These are phyloP conservation scores for Ceratobasidium sp. DNA, from an alignment of 1,284 basidiomycete genomes.

Conservation along the genomic window DNA sequence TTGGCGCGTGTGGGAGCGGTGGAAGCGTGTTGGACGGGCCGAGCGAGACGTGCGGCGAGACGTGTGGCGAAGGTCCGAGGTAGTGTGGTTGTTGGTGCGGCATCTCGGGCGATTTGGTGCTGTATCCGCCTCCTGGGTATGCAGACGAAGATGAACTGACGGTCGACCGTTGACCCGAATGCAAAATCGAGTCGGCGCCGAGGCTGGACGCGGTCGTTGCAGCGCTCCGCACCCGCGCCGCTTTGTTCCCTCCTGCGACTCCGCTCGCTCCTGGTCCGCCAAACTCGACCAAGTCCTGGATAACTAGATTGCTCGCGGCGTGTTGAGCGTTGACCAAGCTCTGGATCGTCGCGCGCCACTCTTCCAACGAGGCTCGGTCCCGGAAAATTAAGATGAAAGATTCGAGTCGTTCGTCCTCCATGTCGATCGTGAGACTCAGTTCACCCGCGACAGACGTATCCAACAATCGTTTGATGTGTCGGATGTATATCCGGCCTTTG, in stretches of 20 bases:
- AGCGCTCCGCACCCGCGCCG: constrained; percentile 1
- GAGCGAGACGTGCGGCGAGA: constrained; percentile 80
- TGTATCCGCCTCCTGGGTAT: too few relatives aligned
- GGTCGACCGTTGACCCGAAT: constrained; percentile 65
- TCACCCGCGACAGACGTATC: constrained; percentile 83
- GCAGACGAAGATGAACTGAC: constrained; percentile 63
- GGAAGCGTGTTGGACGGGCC: constrained; percentile 81
- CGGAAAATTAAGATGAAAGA: constrained; percentile 95
- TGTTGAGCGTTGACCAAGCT: constrained; percentile 51
- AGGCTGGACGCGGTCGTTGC: constrained; percentile 55
- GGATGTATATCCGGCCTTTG: constrained; percentile 94
- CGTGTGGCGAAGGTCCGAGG: constrained; percentile 30
- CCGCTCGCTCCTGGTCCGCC: constrained; percentile 37
- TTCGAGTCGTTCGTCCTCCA: constrained; percentile 93
- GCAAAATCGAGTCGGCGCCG: constrained; percentile 65
- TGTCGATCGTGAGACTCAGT: constrained; percentile 90
- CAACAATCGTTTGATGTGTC: constrained; percentile 89
- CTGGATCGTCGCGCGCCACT: constrained; percentile 86
- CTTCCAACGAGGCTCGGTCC: constrained; percentile 87
- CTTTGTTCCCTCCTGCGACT: background rate
- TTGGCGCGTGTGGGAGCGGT: constrained; percentile 84
- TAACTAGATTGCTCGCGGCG: constrained; percentile 52
- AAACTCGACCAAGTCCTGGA: constrained; percentile 47
- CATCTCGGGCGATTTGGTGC: constrained; percentile 63
- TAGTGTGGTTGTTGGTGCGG: constrained; percentile 21